phyloP scores from a whole-genome alignment of 148 eudicot species.

The Agrostemma githago region DNA sequence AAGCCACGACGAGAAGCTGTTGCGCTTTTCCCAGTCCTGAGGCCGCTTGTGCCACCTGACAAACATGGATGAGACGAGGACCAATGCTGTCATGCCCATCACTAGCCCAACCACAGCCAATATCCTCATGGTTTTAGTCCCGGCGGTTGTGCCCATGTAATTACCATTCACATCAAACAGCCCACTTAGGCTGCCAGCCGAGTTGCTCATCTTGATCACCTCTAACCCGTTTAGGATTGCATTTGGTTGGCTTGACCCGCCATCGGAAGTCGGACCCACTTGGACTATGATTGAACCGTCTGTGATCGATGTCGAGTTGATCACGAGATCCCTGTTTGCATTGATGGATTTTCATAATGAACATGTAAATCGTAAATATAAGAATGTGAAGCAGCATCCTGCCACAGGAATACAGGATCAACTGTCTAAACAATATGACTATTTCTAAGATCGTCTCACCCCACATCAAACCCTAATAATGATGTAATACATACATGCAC shows the following conservation, averaged over 20 bases:
- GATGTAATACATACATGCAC: no score
- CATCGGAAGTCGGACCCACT: slow-evolving; percentile 36
- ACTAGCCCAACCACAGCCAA: slow-evolving; percentile 32
- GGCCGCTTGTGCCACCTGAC: slow-evolving; percentile 44
- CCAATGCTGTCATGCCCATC: slow-evolving; percentile 33
- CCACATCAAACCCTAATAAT: no score
- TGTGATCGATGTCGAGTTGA: slow-evolving; percentile 43
- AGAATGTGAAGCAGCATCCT: no score
- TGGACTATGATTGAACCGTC: slow-evolving; percentile 43
- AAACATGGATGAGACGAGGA: slow-evolving; percentile 36
- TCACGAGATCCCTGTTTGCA: slow-evolving; percentile 35
- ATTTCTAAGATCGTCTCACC: no score
- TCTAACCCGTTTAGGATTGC: slow-evolving; percentile 63
- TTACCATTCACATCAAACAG: slow-evolving; percentile 43
- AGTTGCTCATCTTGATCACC: slow-evolving; percentile 61
- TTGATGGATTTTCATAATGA: not conserved
- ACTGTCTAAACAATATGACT: no score
- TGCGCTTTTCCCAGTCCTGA: slow-evolving; percentile 38
- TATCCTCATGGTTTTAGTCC: slow-evolving; percentile 26
- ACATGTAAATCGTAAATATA: not conserved
- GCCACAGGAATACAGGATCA: no score
- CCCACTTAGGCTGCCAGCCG: slow-evolving; percentile 53
- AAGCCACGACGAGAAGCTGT: slow-evolving; percentile 65
- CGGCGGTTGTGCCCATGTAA: slow-evolving; percentile 23
- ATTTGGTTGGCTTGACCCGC: slow-evolving; percentile 26